These are phyloP conservation scores for Cotoneaster glaucophyllus DNA, from an alignment of 306 rosid genomes.

Conservation along the genomic window DNA sequence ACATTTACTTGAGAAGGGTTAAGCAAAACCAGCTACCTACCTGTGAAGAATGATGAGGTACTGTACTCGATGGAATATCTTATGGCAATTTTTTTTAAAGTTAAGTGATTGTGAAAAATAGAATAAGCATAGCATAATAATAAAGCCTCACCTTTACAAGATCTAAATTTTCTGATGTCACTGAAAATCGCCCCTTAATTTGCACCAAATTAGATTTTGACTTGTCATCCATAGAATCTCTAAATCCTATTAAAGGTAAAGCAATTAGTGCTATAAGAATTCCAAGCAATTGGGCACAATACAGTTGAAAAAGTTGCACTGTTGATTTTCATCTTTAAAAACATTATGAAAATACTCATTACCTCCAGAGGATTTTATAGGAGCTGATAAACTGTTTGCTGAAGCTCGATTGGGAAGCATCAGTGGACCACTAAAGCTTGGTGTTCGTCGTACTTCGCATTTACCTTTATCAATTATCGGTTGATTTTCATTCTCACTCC, in stretches of 20 bases:
- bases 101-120: slow-evolving; percentile 36
- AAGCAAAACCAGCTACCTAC: slow-evolving; percentile 38
- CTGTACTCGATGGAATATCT: slow-evolving; percentile 94
- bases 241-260: slow-evolving; percentile 51
- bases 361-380: slow-evolving; percentile 98
- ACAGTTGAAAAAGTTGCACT: slow-evolving; percentile 12
- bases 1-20: slow-evolving; percentile 2
- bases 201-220: slow-evolving; percentile 92
- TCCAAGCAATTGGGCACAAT: not conserved
- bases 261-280: slow-evolving; percentile 19
- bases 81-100: slow-evolving; percentile 38
- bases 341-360: slow-evolving; percentile 23
- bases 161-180: slow-evolving; percentile 93
- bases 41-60: slow-evolving; percentile 83
- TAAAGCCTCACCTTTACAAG: slow-evolving; percentile 70
- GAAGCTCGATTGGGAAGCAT: slow-evolving; percentile 99
- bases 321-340: not conserved
- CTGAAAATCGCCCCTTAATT: slow-evolving; percentile 96
- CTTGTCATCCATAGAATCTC: slow-evolving; percentile 92
- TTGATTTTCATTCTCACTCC: slow-evolving; percentile 69
- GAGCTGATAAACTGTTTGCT: slow-evolving; percentile 98
- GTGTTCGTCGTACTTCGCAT: slow-evolving; percentile 62
- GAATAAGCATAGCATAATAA: slow-evolving; percentile 5
- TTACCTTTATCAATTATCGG: slow-evolving; percentile 39
- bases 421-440: slow-evolving; percentile 96